These are phyloP conservation scores for Neopestalotiopsis sp. DNA, from an alignment of 2,329 filamentous ascomycete species.

Conservation along the genomic window DNA sequence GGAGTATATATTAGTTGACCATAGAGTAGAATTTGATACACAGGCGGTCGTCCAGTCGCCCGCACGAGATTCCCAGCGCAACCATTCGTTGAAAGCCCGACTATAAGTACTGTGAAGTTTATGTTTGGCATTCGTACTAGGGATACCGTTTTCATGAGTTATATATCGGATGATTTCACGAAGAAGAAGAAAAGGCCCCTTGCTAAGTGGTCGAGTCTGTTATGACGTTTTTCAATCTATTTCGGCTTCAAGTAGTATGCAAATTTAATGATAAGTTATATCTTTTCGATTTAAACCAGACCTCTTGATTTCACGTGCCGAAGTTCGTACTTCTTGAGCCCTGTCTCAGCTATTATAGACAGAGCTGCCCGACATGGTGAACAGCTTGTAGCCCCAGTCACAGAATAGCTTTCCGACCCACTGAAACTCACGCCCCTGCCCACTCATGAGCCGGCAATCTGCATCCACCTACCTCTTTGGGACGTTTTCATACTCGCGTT, in stretches of 20 bases:
- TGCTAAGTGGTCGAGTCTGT: not conserved
- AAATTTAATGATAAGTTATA: not conserved
- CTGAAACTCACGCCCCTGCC: not conserved
- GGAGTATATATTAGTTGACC: slow-evolving; percentile 7
- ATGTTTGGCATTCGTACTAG: not conserved
- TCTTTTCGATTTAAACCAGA: not conserved
- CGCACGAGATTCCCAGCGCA: not conserved
- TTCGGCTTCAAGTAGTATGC: not conserved
- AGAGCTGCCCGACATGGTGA: slow-evolving; percentile 3
- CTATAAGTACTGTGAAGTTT: not conserved
- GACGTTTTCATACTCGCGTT: not conserved
- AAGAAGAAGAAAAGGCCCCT: not conserved
- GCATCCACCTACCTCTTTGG: not conserved
- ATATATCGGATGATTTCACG: not conserved
- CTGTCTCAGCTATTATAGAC: not conserved
- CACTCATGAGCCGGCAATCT: not conserved
- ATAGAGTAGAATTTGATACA: not conserved
- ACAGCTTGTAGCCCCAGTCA: not conserved
- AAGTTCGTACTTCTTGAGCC: not conserved
- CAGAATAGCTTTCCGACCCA: not conserved
- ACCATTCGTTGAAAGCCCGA: not conserved
- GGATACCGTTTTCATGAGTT: not conserved
- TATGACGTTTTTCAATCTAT: not conserved
- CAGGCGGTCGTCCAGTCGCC: not conserved
- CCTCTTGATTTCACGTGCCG: not conserved